Percentiles rank a stretch among this genome's conserved stretches.
These are phyloP conservation scores for Phalaenopsis aphrodite DNA, from an alignment of 106 monocot species.

Conservation along the genomic window DNA sequence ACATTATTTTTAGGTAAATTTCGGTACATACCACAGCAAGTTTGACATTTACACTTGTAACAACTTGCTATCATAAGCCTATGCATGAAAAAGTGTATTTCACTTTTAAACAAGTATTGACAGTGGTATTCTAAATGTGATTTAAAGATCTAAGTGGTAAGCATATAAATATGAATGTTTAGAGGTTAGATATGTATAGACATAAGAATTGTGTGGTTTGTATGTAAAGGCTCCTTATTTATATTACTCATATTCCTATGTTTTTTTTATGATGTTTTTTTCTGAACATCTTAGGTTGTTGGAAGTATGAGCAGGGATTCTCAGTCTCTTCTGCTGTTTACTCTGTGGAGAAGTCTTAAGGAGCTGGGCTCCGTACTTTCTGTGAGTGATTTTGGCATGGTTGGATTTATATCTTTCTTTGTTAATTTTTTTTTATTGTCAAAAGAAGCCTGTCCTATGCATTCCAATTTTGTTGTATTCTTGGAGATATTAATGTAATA, in stretches of 20 bases:
- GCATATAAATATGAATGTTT: too few species aligned
- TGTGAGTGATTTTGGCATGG: constrained; percentile 29
- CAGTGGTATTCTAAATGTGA: too few species aligned
- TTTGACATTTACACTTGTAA: too few species aligned
- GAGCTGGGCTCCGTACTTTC: constrained; percentile 57
- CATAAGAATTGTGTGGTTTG: too few species aligned
- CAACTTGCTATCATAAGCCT: too few species aligned
- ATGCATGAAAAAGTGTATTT: too few species aligned
- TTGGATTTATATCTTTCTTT: background rate
- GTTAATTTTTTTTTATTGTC: background rate
- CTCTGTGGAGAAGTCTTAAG: constrained; percentile 47
- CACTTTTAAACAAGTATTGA: too few species aligned
- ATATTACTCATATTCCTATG: background rate
- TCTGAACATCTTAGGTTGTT: constrained; percentile 42
- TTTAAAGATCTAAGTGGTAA: too few species aligned
- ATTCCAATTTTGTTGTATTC: background rate
- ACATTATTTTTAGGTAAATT: too few species aligned
- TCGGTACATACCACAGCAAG: too few species aligned
- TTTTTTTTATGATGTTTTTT: background rate
- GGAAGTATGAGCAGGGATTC: constrained; percentile 45
- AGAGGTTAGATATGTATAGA: too few species aligned
- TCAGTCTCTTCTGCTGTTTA: constrained; percentile 55
- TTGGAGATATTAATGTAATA: background rate
- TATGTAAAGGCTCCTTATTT: background rate
- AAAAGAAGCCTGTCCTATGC: background rate